Percentiles rank a stretch among this genome's conserved stretches.
These are phyloP conservation scores for Arxiozyma heterogenica DNA, from an alignment of 1,139 yeast species.

Conservation along the genomic window DNA sequence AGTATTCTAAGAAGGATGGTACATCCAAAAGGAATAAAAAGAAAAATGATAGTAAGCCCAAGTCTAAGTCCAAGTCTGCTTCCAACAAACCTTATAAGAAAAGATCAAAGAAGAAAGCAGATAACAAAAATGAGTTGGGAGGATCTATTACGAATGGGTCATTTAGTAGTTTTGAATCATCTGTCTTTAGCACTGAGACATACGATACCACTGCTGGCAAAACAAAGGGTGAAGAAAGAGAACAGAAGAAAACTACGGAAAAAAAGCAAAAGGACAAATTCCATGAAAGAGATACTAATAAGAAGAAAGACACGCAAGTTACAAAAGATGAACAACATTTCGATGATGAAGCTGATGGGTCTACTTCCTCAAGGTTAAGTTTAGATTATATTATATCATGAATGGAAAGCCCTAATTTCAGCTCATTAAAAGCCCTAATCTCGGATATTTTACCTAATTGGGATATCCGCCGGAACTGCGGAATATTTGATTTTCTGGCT, in stretches of 20 bases:
- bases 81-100: neutral
- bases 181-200: neutral
- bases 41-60: neutral
- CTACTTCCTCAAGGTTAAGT: conserved; percentile 1
- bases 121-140: neutral
- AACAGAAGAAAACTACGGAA: neutral
- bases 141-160: neutral
- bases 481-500: neutral
- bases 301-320: neutral
- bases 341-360: neutral
- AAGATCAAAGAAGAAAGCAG: neutral
- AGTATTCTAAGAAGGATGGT: neutral
- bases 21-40: neutral
- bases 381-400: conserved; percentile 5
- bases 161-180: neutral
- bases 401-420: neutral
- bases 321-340: neutral
- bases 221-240: neutral
- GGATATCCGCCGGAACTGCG: neutral
- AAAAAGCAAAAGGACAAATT: neutral
- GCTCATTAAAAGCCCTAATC: neutral
- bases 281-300: neutral
- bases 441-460: neutral
- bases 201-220: neutral
- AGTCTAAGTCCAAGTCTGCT: neutral